Base-by-base conservation (phyloP, 768 basidiomycete species). In the Macrolepiota dolichaula region DNA sequence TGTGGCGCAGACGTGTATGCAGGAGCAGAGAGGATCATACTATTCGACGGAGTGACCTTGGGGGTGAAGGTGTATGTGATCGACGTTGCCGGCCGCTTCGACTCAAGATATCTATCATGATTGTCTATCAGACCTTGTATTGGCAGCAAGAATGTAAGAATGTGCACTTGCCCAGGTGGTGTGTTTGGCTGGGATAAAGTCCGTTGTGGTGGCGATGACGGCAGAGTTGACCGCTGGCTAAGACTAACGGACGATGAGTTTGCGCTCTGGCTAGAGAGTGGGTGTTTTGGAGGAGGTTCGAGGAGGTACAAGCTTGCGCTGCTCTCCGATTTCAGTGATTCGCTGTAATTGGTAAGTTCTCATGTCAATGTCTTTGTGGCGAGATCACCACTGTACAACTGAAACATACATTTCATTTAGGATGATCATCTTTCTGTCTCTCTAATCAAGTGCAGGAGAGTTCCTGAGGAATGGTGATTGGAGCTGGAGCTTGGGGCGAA, bases 41-140 rank as follows among this genome's bases (percentile, higher is more conserved):
- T 72, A 57, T 78, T 79, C 4, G 72, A 67, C 7, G 72, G 72
- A n/a, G 63, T 67, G 9, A 58, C 66, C 60, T 73, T 72, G 4
- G 76, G 77, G 47, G 68, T 68, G 64, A 79, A 79, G 6, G 70
- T 71, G 57, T 79, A 80, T n/a, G 72, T 75, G 59, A 78, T 70
- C n/a, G 65, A 66, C 19, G 69, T 61, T 32, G 59, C 46, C 7
- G 75, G 76, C 47, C 70, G 68, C 32, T 65, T 68, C 46, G 71
- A 57, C 56, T 69, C 64, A 29, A 67, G 64, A 46, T 74, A 76
- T 42, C 72, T 73, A 54, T 5, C 32, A 9, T 19, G 29, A 52
- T 29, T 9, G 35, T 27, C 11, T 5, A 6, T 50, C 36, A 51
- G 24, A 12, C 24, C 22, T 37, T 19, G 42, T 47, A 27, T 24